Base-by-base conservation (phyloP, 2,329 filamentous ascomycete genomes). In the Lachnellula hyalina region DNA sequence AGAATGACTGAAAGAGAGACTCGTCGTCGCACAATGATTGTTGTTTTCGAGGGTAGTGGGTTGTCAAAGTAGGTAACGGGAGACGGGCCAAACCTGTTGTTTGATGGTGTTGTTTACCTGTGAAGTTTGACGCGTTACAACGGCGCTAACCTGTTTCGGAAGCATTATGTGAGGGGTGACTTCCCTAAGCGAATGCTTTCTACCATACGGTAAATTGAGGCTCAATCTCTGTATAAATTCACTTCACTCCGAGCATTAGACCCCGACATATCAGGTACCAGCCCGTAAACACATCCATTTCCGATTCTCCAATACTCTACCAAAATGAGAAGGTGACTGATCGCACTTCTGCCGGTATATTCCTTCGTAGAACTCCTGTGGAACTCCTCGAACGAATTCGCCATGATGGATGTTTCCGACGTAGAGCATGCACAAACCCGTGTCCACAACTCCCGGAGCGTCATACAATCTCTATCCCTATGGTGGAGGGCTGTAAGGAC, bases 341-440 rank as follows among this genome's bases (percentile, higher is more conserved):
- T 44, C 41, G 12, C 19, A 17, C 12, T 21, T 21, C 12, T 21
- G 17, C 19, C 12, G 41, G 19, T 17, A 25, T 14, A 11, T 19
- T 4, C 21, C 21, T 47, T 47, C 44, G 44, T 47, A 21, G 12
- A 47, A 47, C 12, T 38, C 28, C 36, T 42, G 45, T 49, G 40
- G 34, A 36, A 51, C 54, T 51, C 41, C 14, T n/a, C 51, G 36
- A 59, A 55, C 51, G 45, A 47, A 53, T 53, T 59, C 47, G 56
- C 56, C 56, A 59, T 53, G 55, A 58, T 35, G 47, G 42, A 46
- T 54, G 45, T 49, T 53, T 60, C 61, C 56, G 59, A 60, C 52
- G 47, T 35, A 34, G 48, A 51, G 5, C 17, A 47, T 63, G 64
- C 64, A 61, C 47, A 25, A n/a, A 45, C n/a, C 62, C 63, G 61